A percentile compares a stretch with the other conserved stretches of the same genome.
These are phyloP conservation scores for Ascochyta fabae DNA, from an alignment of 2,329 filamentous ascomycete species.

Conservation along the genomic window DNA sequence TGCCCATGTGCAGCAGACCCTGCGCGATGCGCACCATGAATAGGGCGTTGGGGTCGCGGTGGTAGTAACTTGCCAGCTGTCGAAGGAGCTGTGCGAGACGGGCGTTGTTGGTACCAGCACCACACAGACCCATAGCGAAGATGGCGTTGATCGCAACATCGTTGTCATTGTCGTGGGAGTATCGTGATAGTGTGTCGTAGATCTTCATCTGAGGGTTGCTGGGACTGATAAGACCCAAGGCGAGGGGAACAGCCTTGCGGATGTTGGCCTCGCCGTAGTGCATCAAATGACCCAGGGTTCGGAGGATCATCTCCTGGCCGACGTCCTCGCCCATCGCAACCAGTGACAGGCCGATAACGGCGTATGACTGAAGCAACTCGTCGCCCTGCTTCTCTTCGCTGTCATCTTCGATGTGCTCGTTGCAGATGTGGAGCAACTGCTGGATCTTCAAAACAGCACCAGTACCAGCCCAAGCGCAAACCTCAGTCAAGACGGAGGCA, in stretches of 20 bases:
- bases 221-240: constrained; percentile 94
- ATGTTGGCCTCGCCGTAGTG: constrained; percentile 99
- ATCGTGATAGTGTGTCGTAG: constrained; percentile 95
- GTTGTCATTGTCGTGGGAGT: constrained; percentile 98
- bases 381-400: constrained; percentile 91
- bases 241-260: constrained; percentile 90
- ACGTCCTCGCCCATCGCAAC: constrained; percentile 99
- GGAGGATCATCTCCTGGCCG: constrained; percentile 97
- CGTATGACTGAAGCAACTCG: constrained; percentile 93
- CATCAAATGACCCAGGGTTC: constrained; percentile 98
- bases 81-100: constrained; percentile 91
- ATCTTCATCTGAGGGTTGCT: constrained; percentile 99
- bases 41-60: constrained; percentile 91
- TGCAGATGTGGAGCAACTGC: constrained; percentile 96
- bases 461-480: constrained; percentile 97
- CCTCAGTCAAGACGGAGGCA: constrained; percentile 92
- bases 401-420: constrained; percentile 93
- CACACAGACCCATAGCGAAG: constrained; percentile 97
- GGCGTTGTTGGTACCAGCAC: constrained; percentile 97
- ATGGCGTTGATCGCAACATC: constrained; percentile 98
- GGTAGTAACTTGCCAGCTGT: constrained; percentile 97
- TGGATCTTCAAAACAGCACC: constrained; percentile 97
- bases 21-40: constrained; percentile 99
- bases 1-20: constrained; percentile 97
- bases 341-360: constrained; percentile 89